Evolutionary conservation across 2,329 filamentous ascomycete species (phyloP).

Genomic region (Fonsecaea nubica): DNA sequence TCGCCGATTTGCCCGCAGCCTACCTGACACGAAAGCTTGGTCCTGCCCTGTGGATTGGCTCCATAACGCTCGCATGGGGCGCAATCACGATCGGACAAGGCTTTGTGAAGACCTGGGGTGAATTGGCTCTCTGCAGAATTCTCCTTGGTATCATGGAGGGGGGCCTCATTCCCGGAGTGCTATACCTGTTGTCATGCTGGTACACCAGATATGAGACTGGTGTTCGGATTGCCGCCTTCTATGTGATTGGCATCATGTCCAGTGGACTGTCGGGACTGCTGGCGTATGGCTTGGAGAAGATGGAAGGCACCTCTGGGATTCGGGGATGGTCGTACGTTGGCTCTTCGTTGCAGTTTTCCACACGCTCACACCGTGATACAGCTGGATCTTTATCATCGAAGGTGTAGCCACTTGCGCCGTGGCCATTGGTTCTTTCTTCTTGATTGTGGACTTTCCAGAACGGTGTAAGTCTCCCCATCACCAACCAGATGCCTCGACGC

Average conservation of each 20-base stretch:
- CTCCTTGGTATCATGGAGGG: not conserved
- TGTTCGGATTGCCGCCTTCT: constrained; percentile 41
- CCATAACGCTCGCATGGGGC: no score
- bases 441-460: no score
- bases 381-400: not conserved
- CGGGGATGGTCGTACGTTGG: not conserved
- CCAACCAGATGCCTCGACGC: no score
- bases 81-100: not conserved
- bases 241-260: constrained; percentile 37
- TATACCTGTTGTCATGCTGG: constrained; percentile 45
- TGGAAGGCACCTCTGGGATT: constrained; percentile 30
- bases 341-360: no score
- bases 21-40: not conserved
- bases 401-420: no score
- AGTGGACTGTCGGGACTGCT: constrained; percentile 46
- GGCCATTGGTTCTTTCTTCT: no score
- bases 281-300: constrained; percentile 46
- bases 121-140: not conserved
- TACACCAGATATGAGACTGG: constrained; percentile 49
- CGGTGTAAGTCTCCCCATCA: no score
- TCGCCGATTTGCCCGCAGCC: constrained; percentile 12
- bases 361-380: no score
- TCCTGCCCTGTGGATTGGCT: not conserved
- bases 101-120: constrained; percentile 1
- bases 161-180: not conserved